Evolutionary conservation across 148 eudicot species (phyloP), one percentile per base, ranked within the genome.

Genomic region (Dianthus caryophyllus): DNA sequence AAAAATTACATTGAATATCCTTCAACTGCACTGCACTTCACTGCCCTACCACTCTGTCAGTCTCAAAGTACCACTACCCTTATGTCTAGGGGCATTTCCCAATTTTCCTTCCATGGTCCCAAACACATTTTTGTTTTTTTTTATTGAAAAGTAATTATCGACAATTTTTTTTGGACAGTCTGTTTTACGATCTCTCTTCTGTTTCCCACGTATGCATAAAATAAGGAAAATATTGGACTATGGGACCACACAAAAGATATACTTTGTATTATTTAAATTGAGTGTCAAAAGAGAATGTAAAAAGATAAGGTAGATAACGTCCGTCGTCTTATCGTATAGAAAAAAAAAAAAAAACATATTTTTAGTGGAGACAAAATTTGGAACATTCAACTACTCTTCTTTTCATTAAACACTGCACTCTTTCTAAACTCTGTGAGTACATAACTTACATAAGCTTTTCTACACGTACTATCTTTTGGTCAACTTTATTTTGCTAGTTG

Each of bases 31-130:
- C n/a, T n/a, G n/a, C n/a, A n/a, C n/a, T n/a, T n/a, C n/a, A 69
- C 29, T 60, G 2, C 46, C 57, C 54, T 15, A n/a, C 7, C 38
- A 44, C 33, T 21, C 43, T 43, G 16, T 57, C 50, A 57, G 25
- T 38, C 65, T 41, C 72, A 56, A 68, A 60, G 64, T 68, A 55
- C 72, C 43, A 68, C 24, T 30, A 41, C 51, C 54, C 75, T 64
- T 38, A 27, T 43, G 75, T 52, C 69, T 12, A 71, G 61, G 61
- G 72, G 44, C 50, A 58, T 50, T 70, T 36, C 65, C 49, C 15
- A 61, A 38, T 18, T 21, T 61, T 61, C 38, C 17, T 41, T 38
- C n/a, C 9, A 47, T 70, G 78, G 78, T 56, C 78, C 78, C 74
- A 64, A 2, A 24, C 20, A 14, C n/a, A n/a, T n/a, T 55, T 55